Base-by-base conservation (phyloP, 306 rosid genomes). In the Canavalia ensiformis region DNA sequence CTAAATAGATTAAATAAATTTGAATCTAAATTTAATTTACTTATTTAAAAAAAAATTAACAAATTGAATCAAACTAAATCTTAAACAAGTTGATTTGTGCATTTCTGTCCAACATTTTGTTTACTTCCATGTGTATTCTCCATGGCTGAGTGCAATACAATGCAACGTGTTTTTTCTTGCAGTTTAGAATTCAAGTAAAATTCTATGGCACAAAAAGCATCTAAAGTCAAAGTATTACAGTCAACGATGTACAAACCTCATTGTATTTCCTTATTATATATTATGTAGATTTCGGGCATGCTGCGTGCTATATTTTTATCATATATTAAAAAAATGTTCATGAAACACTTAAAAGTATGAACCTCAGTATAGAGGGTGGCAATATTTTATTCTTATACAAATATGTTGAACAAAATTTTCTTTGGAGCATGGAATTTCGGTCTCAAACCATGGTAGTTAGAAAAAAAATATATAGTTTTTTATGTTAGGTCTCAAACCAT, bases 201-300 rank as follows among this genome's bases (percentile, higher is more conserved):
- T 76, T 62, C 46, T 28, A 35, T 30, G 46, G 34, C 67, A 11
- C 33, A 52, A 49, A 76, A 12, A 52, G 4, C 7, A 56, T 54
- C 35, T 13, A 3, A 9, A 29, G 35, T 42, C 68, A 42, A 35
- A 35, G 74, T 35, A 77, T 11, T 28, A 49, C 39, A 18, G 81
- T 63, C 72, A 76, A 62, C 72, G 39, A 63, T 63, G 63, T 76
- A 76, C 62, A 76, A 9, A 63, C 34, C 56, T 52, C 39, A 12
- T 29, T 18, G 9, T 6, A 7, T 57, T 12, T 12, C n/a, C 3
- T 4, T 2, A 25, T 18, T 35, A 3, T 13, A 34, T 12, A 8
- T 33, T 13, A 33, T 34, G 41, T 76, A 49, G 35, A 49, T 49
- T 34, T 51, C 0, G 29, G 39, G 39, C 0, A 72, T 76, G 72